Base-by-base conservation (phyloP, 2,329 filamentous ascomycete genomes). In the Dothideomycetes sp. region DNA sequence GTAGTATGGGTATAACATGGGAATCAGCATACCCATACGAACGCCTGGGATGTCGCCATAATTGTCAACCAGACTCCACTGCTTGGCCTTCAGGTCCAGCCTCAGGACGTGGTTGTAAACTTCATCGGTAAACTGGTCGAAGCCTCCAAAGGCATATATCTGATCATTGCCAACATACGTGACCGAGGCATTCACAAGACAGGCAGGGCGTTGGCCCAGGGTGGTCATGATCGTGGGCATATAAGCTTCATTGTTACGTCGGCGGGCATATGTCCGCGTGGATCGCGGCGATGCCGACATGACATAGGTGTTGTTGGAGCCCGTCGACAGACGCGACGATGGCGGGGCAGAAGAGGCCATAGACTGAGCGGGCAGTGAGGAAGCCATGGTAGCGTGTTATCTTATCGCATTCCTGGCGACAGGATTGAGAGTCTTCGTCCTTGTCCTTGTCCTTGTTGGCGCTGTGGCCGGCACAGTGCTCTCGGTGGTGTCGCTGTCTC, bases 41-140 rank as follows among this genome's bases (percentile, higher is more conserved):
- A 96, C 89, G 11, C 89, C 89, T 4, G 89, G 89, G 49, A 96
- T 96, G 63, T 96, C 89, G 23, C 91, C 91, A 67, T 94, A 98
- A 63, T 98, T 98, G 64, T 96, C 91, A 15, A 98, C 89, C 36
- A 98, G 69, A 50, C 78, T 91, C 91, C 91, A 98, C 60, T 91
- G 85, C 51, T 91, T 80, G 47, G 82, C 88, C 46, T 82, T 73
- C 48, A 98, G 73, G 60, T 98, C 88, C 37, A 98, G 68, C 53
- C 79, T 81, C 48, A 98, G 70, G 29, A 98, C 91, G 65, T 98
- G 91, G 58, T 98, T 98, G 65, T 98, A 98, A 13, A 98, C 81
- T 76, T 98, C 91, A 60, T 98, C 91, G 1, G 91, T 98, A 59
- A 94, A 96, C 63, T 96, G 89, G 58, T 98, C 91, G 57, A 98